Conservation (phyloP, 2,329 filamentous ascomycete species). For the Clonostachys solani region DNA sequence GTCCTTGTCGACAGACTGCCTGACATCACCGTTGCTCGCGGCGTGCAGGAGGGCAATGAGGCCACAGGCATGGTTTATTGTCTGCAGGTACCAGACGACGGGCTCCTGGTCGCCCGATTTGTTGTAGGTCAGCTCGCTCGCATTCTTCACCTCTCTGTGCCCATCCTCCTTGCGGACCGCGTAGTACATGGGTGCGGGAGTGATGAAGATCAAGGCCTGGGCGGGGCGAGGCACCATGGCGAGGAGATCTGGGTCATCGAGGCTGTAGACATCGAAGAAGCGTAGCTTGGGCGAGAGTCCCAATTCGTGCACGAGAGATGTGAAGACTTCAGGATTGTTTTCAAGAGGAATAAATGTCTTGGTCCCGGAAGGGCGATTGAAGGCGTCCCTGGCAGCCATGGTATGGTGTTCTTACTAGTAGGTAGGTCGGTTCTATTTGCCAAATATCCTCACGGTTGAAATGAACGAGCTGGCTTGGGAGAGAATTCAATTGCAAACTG, state of each 20-base stretch:
- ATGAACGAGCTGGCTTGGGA: not conserved
- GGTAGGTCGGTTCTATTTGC: not conserved
- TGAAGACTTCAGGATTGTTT: constrained; percentile 76
- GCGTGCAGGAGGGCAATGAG: constrained; percentile 74
- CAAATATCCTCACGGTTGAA: not conserved
- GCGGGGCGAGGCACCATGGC: constrained; percentile 68
- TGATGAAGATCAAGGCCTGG: constrained; percentile 75
- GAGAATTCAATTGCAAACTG: too few relatives aligned
- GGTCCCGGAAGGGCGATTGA: constrained; percentile 16
- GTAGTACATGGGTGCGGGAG: constrained; percentile 54
- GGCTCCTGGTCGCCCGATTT: constrained; percentile 44
- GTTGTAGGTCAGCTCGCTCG: constrained; percentile 20
- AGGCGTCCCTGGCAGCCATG: constrained; percentile 22
- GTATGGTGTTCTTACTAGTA: not conserved
- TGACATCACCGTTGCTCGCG: constrained; percentile 63
- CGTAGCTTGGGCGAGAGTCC: constrained; percentile 63
- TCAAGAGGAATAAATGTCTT: constrained; percentile 37
- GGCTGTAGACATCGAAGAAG: constrained; percentile 80
- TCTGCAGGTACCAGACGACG: constrained; percentile 81
- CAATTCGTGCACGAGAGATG: constrained; percentile 63
- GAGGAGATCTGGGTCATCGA: constrained; percentile 74
- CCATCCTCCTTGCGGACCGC: constrained; percentile 23
- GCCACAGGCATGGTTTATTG: constrained; percentile 78
- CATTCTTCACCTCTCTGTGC: constrained; percentile 6
- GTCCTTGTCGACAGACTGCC: constrained; percentile 44